Conservation (phyloP, 352 stramenopile species). For the Globisporangium okanoganense region DNA sequence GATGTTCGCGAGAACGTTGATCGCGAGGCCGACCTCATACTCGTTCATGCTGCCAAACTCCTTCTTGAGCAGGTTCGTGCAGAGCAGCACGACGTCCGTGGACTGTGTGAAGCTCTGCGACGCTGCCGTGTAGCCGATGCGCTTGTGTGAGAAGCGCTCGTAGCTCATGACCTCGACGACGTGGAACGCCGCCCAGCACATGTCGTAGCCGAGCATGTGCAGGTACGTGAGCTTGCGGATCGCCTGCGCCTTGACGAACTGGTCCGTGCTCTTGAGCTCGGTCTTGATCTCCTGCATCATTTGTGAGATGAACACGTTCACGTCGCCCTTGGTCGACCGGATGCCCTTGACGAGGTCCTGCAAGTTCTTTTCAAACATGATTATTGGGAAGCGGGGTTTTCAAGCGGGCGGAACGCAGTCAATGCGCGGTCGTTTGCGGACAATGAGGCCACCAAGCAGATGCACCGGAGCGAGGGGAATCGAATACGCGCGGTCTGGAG, state of each 20-base stretch:
- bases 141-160: slow-evolving; percentile 95
- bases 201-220: slow-evolving; percentile 99
- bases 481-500: neutral
- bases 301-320: slow-evolving; percentile 96
- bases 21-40: slow-evolving; percentile 96
- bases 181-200: slow-evolving; percentile 97
- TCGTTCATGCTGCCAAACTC: slow-evolving; percentile 89
- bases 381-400: slow-evolving; percentile 6
- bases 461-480: slow-evolving; percentile 1
- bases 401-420: neutral
- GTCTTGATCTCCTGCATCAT: slow-evolving; percentile 97
- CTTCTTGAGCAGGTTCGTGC: slow-evolving; percentile 99
- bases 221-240: slow-evolving; percentile 97
- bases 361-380: slow-evolving; percentile 98
- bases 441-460: neutral
- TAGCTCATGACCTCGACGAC: slow-evolving; percentile 98
- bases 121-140: slow-evolving; percentile 95
- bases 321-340: slow-evolving; percentile 94
- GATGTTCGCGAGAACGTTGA: slow-evolving; percentile 99
- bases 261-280: slow-evolving; percentile 96
- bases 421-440: neutral
- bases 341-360: slow-evolving; percentile 99
- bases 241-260: slow-evolving; percentile 96
- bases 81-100: slow-evolving; percentile 98
- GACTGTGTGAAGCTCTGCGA: slow-evolving; percentile 96